Evolutionary conservation across 257 asterid species (phyloP).

Genomic region (Primulina eburnea): DNA sequence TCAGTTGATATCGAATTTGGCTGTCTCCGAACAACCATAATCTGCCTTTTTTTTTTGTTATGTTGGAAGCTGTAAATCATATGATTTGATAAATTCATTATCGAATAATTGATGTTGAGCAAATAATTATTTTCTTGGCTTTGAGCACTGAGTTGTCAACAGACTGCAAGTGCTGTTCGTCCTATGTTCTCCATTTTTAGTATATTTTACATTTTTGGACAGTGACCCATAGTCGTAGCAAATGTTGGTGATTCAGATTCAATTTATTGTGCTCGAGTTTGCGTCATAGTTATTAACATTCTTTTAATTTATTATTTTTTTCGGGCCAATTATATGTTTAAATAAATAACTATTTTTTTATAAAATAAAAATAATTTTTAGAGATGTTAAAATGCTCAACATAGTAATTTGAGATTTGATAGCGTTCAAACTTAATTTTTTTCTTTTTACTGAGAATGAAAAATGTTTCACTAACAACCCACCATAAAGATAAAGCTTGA

Average conservation of each 20-base stretch:
- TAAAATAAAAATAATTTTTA: too few relatives aligned
- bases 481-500: not conserved
- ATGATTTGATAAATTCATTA: not conserved
- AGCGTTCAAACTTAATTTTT: too few relatives aligned
- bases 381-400: too few relatives aligned
- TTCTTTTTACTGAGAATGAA: too few relatives aligned
- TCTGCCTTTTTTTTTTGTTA: not conserved
- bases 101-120: not conserved
- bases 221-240: not conserved
- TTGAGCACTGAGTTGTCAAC: not conserved
- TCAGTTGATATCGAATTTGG: conserved; percentile 15
- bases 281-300: too few relatives aligned
- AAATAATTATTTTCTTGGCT: not conserved
- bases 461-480: too few relatives aligned
- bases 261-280: too few relatives aligned
- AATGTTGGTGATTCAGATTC: too few relatives aligned
- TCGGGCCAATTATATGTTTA: too few relatives aligned
- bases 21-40: not conserved
- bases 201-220: not conserved
- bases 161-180: not conserved
- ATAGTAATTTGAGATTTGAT: too few relatives aligned
- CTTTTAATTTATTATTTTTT: too few relatives aligned
- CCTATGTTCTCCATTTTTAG: not conserved
- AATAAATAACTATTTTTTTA: too few relatives aligned
- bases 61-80: not conserved